Conservation (phyloP, 1,284 basidiomycete genomes). For the Grifola frondosa region DNA sequence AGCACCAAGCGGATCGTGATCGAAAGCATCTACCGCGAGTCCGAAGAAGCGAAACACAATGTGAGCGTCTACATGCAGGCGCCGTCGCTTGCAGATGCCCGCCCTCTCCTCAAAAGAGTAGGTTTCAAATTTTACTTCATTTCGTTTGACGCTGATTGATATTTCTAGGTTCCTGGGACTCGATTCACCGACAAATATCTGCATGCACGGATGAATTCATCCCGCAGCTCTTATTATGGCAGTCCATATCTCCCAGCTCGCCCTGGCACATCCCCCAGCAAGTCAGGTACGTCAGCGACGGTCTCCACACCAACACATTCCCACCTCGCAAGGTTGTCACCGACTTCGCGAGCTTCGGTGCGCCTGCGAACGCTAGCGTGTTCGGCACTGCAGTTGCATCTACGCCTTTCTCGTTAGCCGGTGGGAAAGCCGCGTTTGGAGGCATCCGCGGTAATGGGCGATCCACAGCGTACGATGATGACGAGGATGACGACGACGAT, state of each 20-base stretch:
- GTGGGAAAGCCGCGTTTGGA: conserved; percentile 78
- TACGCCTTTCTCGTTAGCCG: conserved; percentile 77
- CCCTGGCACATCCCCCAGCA: conserved; percentile 37
- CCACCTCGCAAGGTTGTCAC: conserved; percentile 84
- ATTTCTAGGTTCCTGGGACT: conserved; percentile 79
- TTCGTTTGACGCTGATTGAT: conserved; percentile 5
- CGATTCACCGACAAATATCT: conserved; percentile 95
- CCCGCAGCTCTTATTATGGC: conserved; percentile 52
- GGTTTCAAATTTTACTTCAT: conserved; percentile 21
- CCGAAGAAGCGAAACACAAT: conserved; percentile 87
- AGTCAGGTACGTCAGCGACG: conserved; percentile 36
- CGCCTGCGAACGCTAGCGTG: conserved; percentile 68
- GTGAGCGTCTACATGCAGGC: conserved; percentile 85
- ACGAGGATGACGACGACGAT: conserved; percentile 60
- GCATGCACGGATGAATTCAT: conserved; percentile 62
- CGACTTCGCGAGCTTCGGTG: conserved; percentile 90
- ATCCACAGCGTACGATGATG: conserved; percentile 45
- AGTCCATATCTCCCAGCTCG: conserved; percentile 49
- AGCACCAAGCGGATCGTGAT: conserved; percentile 96
- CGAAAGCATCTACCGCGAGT: conserved; percentile 94
- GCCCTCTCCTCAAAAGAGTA: conserved; percentile 80
- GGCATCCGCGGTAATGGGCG: conserved; percentile 51
- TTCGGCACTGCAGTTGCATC: conserved; percentile 78
- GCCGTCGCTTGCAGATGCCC: conserved; percentile 70
- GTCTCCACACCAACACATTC: conserved; percentile 40